Evolutionary conservation across 2,329 filamentous ascomycete species (phyloP).

Genomic region (Taxawa tesnikishii): DNA sequence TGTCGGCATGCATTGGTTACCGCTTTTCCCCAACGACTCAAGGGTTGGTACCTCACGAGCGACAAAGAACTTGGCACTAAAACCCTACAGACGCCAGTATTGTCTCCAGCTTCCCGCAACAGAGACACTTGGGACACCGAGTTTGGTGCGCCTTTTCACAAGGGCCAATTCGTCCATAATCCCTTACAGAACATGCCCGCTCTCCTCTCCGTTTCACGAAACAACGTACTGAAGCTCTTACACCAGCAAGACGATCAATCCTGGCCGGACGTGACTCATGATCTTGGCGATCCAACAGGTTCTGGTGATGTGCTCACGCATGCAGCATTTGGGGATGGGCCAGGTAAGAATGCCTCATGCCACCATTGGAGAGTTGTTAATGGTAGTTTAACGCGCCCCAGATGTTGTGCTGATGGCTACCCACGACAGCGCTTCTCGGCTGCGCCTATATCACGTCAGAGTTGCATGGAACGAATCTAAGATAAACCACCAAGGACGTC

Average conservation of each 20-base stretch:
- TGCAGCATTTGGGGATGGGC: constrained; percentile 48
- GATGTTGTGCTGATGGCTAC: constrained; percentile 50
- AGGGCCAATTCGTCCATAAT: constrained; percentile 65
- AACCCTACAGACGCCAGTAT: too few species aligned
- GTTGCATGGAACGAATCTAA: constrained; percentile 57
- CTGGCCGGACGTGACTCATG: constrained; percentile 60
- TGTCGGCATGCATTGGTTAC: constrained; percentile 78
- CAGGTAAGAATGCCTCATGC: constrained; percentile 10
- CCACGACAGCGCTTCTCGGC: constrained; percentile 56
- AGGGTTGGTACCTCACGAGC: too few species aligned
- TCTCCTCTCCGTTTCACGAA: constrained; percentile 63
- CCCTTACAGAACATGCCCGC: constrained; percentile 59
- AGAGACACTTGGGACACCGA: too few species aligned
- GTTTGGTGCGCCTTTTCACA: too few species aligned
- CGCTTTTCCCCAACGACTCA: constrained; percentile 23
- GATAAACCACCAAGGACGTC: constrained; percentile 1
- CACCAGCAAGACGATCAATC: constrained; percentile 63
- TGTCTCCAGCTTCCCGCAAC: too few species aligned
- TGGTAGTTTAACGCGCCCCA: constrained; percentile 14
- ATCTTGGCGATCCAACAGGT: constrained; percentile 60
- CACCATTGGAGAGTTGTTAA: too few species aligned
- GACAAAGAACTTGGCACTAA: too few species aligned
- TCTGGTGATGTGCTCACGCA: constrained; percentile 45
- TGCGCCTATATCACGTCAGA: constrained; percentile 61
- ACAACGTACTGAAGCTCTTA: constrained; percentile 61